Evolutionary conservation across 345 rosid species (phyloP), one percentile per base, ranked within the genome.

Genomic region (Eucalyptus globulus): DNA sequence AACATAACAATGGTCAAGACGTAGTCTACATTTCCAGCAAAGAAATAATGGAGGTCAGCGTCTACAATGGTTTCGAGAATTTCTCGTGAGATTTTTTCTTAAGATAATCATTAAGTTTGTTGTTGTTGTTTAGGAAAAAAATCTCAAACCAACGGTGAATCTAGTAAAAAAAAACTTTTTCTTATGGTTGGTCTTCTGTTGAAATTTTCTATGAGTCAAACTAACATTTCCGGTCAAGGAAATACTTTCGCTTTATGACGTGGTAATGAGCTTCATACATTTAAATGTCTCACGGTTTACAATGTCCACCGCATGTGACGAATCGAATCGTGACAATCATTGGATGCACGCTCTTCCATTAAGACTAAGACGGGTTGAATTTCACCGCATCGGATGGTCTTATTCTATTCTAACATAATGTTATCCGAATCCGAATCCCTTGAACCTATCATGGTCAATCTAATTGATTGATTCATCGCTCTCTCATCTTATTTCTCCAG

Each of bases 181-280:
- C 1, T 60, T 56, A 5, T 60, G 2, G 2, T 72, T 34, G 81
- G 8, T 34, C 7, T 11, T 72, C 37, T 5, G 2, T 37, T 3
- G 14, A 37, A 72, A 72, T 6, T 72, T 37, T 19, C 6, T 21
- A 4, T 6, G 27, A 14, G 5, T 40, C 15, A 6, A 76, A 37
- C 5, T 2, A 37, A 76, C 15, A 0, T 21, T 76, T 37, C 2
- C 1, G 2, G 0, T 9, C 19, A 9, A 14, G 11, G 7, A 11
- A 31, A 17, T 34, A 34, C 44, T 34, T 69, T 69, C 7, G 1
- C 24, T 24, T 9, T 31, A 3, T 69, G 7, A 10, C 0, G 8
- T 7, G 15, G 5, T 9, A 19, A 51, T 3, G 2, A 17, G 56
- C 56, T 51, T 4, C 1, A 4, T 7, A 17, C 22, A 51, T 51